A percentile compares a stretch with the other conserved stretches of the same genome.
phyloP scores from a whole-genome alignment of 441 rosid species.

The Euphorbia schlechtendalii region DNA sequence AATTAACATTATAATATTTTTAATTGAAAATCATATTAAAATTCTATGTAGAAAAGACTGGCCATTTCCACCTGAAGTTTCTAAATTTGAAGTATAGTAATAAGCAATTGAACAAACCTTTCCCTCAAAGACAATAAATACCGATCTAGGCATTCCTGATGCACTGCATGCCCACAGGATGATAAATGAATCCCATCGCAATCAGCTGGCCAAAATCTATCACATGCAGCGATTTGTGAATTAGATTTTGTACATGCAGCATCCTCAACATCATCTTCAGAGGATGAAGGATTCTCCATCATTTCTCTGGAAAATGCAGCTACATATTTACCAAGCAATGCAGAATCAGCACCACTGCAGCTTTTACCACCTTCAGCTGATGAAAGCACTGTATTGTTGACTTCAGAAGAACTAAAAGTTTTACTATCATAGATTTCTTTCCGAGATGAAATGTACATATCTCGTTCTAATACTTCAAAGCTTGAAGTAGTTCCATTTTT shows the following conservation, averaged over 20 bases:
- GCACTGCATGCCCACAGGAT: constrained; percentile 98
- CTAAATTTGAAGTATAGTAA: background rate
- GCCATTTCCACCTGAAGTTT: background rate
- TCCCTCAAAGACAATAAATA: constrained; percentile 82
- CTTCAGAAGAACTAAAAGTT: constrained; percentile 21
- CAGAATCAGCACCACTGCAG: constrained; percentile 36
- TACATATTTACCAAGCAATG: constrained; percentile 43
- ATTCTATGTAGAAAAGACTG: background rate
- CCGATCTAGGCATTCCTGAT: constrained; percentile 84
- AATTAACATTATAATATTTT: background rate
- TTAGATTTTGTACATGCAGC: constrained; percentile 27
- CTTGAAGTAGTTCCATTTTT: constrained; percentile 30
- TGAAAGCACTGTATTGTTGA: constrained; percentile 25
- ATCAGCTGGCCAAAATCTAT: constrained; percentile 70
- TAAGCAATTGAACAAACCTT: constrained; percentile 43
- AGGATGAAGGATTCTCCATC: constrained; percentile 34
- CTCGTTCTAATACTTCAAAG: constrained; percentile 59
- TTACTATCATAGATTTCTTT: constrained; percentile 30
- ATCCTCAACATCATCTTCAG: constrained; percentile 33
- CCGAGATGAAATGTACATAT: constrained; percentile 42
- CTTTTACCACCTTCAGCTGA: constrained; percentile 31
- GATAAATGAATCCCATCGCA: constrained; percentile 90
- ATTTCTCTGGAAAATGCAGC: constrained; percentile 44
- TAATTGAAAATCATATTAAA: background rate
- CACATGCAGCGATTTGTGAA: constrained; percentile 32